phyloP scores from a whole-genome alignment of 2,329 filamentous ascomycete genomes.

The Verticillium nubilum region DNA sequence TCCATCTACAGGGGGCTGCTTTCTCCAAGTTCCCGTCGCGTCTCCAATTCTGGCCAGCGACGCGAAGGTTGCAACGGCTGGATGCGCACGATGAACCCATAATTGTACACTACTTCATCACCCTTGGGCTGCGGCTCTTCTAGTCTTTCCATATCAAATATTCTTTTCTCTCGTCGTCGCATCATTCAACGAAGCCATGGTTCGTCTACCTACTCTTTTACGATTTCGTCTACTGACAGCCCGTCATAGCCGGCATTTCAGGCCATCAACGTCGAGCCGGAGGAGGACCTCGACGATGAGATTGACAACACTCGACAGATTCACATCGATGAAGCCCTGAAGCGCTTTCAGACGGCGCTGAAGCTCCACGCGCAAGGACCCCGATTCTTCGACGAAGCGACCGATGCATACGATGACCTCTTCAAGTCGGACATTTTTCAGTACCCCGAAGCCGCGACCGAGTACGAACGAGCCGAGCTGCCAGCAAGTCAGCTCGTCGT shows the following conservation, averaged over 20 bases:
- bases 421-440: slow-evolving; percentile 92
- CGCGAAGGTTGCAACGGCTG: not conserved
- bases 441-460: slow-evolving; percentile 80
- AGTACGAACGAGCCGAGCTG: slow-evolving; percentile 69
- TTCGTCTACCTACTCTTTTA: not conserved
- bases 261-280: slow-evolving; percentile 89
- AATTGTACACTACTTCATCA: not conserved
- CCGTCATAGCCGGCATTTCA: slow-evolving; percentile 61
- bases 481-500: slow-evolving; percentile 39
- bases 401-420: slow-evolving; percentile 74
- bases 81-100: not conserved
- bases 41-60: not conserved
- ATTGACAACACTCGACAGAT: slow-evolving; percentile 93
- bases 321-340: slow-evolving; percentile 93
- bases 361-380: slow-evolving; percentile 88
- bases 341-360: slow-evolving; percentile 85
- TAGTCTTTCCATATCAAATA: not conserved
- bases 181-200: not conserved
- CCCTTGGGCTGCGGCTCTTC: not conserved
- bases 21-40: not conserved
- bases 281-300: slow-evolving; percentile 85
- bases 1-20: not conserved
- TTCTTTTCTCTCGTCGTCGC: not conserved
- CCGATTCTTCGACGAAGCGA: slow-evolving; percentile 67
- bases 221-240: not conserved